Base-by-base conservation (phyloP, 2,329 filamentous ascomycete genomes). In the Apiospora saccharicola region DNA sequence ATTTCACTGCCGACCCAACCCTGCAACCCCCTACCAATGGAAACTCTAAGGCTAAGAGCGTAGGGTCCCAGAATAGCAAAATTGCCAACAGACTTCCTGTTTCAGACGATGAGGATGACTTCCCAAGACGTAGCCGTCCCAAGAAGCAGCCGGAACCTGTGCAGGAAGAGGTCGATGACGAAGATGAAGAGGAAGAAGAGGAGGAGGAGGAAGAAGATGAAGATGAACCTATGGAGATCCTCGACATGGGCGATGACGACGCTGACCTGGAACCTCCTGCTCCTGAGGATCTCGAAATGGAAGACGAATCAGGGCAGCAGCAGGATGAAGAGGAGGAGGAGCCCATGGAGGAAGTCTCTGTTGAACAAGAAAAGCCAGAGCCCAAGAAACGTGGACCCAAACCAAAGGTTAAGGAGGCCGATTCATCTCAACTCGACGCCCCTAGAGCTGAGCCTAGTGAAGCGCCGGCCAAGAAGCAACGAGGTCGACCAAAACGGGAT, bases 1-100 rank as follows among this genome's bases (percentile, higher is more conserved):
- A 91, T 77, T 91, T 91, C 72, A 78, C 77, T 70, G 76, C 74
- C 76, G 68, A 74, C 71, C 5, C 74, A 61, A 77, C 75, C 44
- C 69, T 76, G 46, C 76, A 73, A 70, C 73, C 75, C 34, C 30
- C 73, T 14, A 34, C 70, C 43, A 79, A 78, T 69, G 73, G 77
- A 22, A 49, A 76, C 49, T 53, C 75, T 37, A 81, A 77, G 70
- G 74, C 75, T 8, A 80, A 80, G 44, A 76, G 77, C 61, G 68
- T 74, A 7, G 78, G 74, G 68, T 75, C 72, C 49, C 72, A 68
- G 67, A 79, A 74, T 14, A 77, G 72, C 72, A 76, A 75, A 43
- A 73, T 73, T 24, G 70, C 74, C 3, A 78, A 77, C 53, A 74
- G 75, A 34, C 72, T 61, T 67, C 67, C 74, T 26, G 73, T 73